A percentile compares a stretch with the other conserved stretches of the same genome.
These are phyloP conservation scores for Besnoitia besnoiti DNA, from an alignment of 169 alveolate species.

Conservation along the genomic window DNA sequence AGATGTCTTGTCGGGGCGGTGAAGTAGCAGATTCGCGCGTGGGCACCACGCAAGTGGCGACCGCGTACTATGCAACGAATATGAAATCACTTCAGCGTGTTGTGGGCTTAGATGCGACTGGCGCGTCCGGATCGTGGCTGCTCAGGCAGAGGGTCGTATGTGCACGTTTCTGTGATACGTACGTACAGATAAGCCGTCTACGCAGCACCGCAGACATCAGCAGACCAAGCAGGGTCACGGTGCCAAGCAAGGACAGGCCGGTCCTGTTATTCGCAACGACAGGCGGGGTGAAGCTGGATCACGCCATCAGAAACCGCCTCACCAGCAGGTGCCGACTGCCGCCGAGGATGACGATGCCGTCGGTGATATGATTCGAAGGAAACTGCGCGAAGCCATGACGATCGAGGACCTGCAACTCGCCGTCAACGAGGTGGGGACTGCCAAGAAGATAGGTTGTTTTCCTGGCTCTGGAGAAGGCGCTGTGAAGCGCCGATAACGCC, in stretches of 20 bases:
- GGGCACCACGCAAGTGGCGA: no score
- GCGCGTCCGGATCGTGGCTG: no score
- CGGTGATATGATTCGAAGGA: slow-evolving; percentile 20
- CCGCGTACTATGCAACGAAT: no score
- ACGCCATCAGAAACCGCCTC: neutral
- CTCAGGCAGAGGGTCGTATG: no score
- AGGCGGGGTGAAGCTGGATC: neutral
- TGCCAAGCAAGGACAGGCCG: neutral
- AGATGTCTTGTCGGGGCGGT: no score
- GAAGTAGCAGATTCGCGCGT: no score
- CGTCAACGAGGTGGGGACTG: slow-evolving; percentile 18
- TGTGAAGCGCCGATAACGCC: no score
- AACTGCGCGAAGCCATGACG: neutral
- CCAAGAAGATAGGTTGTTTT: no score
- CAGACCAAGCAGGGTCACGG: neutral
- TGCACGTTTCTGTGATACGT: no score
- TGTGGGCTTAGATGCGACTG: no score
- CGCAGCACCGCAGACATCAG: neutral
- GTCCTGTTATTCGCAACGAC: slow-evolving; percentile 10
- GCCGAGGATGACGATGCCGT: neutral
- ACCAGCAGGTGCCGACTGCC: neutral
- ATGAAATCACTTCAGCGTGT: no score
- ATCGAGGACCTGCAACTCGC: slow-evolving; percentile 22
- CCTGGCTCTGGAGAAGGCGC: no score
- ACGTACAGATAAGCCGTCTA: neutral